Evolutionary conservation across 169 alveolate species (phyloP).

Genomic region (Perkinsus olseni): DNA sequence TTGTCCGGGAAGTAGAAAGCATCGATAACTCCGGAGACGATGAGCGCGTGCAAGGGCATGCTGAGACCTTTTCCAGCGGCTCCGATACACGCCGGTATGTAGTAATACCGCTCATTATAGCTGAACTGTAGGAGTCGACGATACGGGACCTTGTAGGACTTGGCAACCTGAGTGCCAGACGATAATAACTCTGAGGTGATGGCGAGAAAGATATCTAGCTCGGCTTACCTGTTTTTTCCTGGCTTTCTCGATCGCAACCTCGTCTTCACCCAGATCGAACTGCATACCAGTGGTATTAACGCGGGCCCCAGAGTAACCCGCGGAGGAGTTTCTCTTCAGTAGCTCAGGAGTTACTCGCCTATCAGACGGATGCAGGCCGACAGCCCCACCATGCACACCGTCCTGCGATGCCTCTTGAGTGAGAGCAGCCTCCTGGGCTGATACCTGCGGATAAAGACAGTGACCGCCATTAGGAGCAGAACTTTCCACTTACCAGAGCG

Average conservation of each 20-base stretch:
- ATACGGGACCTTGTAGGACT: neutral
- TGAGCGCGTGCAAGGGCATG: neutral
- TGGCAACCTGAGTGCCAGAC: neutral
- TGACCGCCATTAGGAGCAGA: neutral
- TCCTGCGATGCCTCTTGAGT: neutral
- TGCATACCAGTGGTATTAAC: neutral
- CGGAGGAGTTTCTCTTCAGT: too few relatives aligned
- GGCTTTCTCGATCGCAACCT: neutral
- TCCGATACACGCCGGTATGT: neutral
- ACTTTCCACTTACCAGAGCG: neutral
- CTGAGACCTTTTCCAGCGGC: neutral
- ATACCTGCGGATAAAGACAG: neutral
- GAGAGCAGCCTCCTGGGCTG: neutral
- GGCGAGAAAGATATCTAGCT: too few relatives aligned
- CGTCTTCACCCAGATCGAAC: neutral
- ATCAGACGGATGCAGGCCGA: too few relatives aligned
- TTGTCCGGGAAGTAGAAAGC: neutral
- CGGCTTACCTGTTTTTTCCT: neutral
- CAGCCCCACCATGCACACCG: neutral
- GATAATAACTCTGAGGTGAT: neutral
- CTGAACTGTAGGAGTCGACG: neutral
- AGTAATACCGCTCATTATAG: neutral
- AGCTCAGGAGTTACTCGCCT: too few relatives aligned
- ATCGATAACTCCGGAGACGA: neutral
- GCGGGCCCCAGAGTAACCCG: too few relatives aligned